phyloP scores from a whole-genome alignment of 169 alveolate genomes.

The Plasmodium cynomolgi region DNA sequence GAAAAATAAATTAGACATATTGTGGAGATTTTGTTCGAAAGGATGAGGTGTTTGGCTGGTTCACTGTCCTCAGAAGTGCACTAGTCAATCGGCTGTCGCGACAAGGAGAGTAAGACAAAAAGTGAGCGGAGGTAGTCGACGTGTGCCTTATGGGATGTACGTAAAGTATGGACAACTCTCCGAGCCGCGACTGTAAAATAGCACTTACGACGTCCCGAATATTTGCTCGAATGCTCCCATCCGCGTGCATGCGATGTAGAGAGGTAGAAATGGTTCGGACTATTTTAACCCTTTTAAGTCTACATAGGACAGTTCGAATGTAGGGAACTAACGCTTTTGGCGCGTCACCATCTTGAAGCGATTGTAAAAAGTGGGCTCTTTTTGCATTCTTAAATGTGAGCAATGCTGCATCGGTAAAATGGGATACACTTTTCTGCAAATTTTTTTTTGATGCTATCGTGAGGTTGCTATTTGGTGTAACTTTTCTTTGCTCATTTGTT shows the following conservation, averaged over 20 bases:
- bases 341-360: neutral
- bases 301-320: slow-evolving; percentile 24
- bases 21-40: neutral
- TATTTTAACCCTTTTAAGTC: slow-evolving; percentile 37
- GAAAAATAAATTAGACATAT: neutral
- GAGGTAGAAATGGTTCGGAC: slow-evolving; percentile 26
- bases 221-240: neutral
- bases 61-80: neutral
- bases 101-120: neutral
- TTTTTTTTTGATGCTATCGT: neutral
- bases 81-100: neutral
- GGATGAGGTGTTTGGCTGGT: neutral
- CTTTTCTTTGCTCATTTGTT: neutral
- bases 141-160: neutral
- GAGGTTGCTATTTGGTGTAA: neutral
- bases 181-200: neutral
- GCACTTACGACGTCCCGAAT: slow-evolving; percentile 17
- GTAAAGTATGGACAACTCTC: neutral
- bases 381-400: slow-evolving; percentile 36
- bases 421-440: slow-evolving; percentile 18
- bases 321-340: slow-evolving; percentile 22
- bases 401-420: slow-evolving; percentile 24
- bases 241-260: slow-evolving; percentile 23
- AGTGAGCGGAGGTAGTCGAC: neutral
- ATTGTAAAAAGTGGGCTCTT: slow-evolving; percentile 14